Evolutionary conservation across 176 grass and related monocot species (phyloP), one percentile per base, ranked within the genome.

Genomic region (Phoenix dactylifera): DNA sequence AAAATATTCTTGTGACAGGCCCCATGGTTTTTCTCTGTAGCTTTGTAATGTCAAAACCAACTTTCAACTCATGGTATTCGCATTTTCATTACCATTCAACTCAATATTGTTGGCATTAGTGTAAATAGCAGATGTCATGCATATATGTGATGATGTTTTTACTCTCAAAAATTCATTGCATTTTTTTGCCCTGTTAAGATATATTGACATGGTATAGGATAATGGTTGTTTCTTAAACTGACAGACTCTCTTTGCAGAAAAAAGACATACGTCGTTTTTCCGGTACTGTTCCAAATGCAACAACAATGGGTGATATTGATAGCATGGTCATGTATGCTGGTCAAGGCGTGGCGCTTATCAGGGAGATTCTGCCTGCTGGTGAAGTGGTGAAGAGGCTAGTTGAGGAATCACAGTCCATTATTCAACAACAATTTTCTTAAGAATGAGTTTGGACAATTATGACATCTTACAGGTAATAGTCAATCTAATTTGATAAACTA

Each of bases 301-400:
- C 84, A 52, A 72, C 87, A 30, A 88, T 76, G 4, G 84, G 93
- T 15, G 76, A 91, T 73, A 35, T 97, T 14, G 19, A 85, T 48
- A 80, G 76, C 75, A 85, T 97, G 92, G 92, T 62, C 59, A 76
- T 97, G 87, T 97, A 97, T 76, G 80, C 78, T 4, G 87, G 92
- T 63, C 72, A 88, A 67, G 84, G 81, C 49, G 81, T 91, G 10
- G 92, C 78, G 22, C 75, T 97, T 50, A 85, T 97, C 68, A 91
- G 39, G 1, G 84, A 81, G 66, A 91, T 91, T 60, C 28, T 85
- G 52, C 87, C 87, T 68, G 87, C 87, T 67, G 62, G 60, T 26
- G 78, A 80, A 80, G 93, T 83, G 69, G 63, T 97, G 15, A 76
- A 81, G 72, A 82, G 54, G 63, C 52, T 97, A 20, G 70, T 92